A percentile compares a stretch with the other conserved stretches of the same genome.
Evolutionary conservation across 257 asterid genomes (phyloP).

Genomic region (Linaria vulgaris): DNA sequence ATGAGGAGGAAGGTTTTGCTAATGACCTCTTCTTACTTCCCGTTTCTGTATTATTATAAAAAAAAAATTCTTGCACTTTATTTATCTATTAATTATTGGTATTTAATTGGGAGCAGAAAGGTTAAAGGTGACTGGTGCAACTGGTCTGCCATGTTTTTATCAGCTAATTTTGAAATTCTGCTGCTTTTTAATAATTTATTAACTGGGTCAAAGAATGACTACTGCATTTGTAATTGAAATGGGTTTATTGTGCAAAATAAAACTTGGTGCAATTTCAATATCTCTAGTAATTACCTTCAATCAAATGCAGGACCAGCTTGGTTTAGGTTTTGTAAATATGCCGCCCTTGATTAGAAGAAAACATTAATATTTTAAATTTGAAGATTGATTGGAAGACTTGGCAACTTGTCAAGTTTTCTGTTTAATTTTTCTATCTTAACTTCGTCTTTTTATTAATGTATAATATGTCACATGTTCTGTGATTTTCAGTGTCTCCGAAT

Average conservation of each 20-base stretch:
- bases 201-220: not conserved
- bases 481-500: too few species aligned
- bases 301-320: not conserved
- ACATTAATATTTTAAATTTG: not conserved
- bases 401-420: not conserved
- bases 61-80: not conserved
- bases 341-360: not conserved
- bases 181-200: not conserved
- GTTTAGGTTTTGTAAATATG: not conserved
- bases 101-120: too few species aligned
- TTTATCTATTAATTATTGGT: too few species aligned
- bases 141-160: not conserved
- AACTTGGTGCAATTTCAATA: not conserved
- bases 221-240: not conserved
- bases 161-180: not conserved
- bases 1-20: not conserved
- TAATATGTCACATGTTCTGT: not conserved
- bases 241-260: not conserved
- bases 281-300: not conserved
- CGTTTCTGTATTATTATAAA: not conserved
- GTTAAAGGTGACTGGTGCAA: too few species aligned
- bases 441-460: not conserved
- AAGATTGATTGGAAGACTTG: not conserved
- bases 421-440: not conserved
- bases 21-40: not conserved